A percentile compares a stretch with the other conserved stretches of the same genome.
Evolutionary conservation across 176 grass and related monocot species (phyloP).

Genomic region (Dendrocalamus sinicus): DNA sequence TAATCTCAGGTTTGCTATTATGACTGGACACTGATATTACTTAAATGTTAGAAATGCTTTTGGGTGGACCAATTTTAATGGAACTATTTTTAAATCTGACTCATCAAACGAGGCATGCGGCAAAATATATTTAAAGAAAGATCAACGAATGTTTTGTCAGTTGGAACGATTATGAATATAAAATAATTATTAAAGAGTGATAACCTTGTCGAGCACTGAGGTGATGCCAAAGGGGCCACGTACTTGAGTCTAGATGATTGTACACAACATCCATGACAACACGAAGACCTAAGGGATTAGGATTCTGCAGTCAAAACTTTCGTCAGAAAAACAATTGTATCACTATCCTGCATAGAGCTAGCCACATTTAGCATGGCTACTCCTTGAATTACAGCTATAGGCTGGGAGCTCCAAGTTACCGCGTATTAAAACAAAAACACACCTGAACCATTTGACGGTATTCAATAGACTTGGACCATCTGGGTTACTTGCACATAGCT

Average conservation of each 20-base stretch:
- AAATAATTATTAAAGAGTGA: slow-evolving; percentile 27
- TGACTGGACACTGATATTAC: not conserved
- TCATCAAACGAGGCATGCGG: not conserved
- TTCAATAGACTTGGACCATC: slow-evolving; percentile 85
- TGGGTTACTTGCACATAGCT: slow-evolving; percentile 83
- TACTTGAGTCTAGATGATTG: slow-evolving; percentile 81
- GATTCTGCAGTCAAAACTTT: slow-evolving; percentile 61
- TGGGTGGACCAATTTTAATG: slow-evolving; percentile 4
- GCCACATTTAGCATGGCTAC: not conserved
- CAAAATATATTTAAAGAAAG: slow-evolving; percentile 11
- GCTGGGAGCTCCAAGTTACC: not conserved
- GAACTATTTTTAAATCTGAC: not conserved
- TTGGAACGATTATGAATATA: not conserved
- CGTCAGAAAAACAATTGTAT: slow-evolving; percentile 37
- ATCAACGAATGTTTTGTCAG: not conserved
- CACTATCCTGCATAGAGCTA: slow-evolving; percentile 23
- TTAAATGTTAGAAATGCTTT: slow-evolving; percentile 24
- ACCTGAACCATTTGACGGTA: slow-evolving; percentile 90
- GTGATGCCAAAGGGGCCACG: slow-evolving; percentile 60
- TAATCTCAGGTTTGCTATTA: not conserved
- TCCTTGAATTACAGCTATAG: not conserved
- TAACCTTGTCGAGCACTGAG: slow-evolving; percentile 94
- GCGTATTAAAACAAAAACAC: slow-evolving; percentile 29
- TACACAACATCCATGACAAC: slow-evolving; percentile 94
- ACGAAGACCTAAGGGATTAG: slow-evolving; percentile 75